These are phyloP conservation scores for Penicillium cataractarum DNA, from an alignment of 495 filamentous ascomycete genomes.

Conservation along the genomic window DNA sequence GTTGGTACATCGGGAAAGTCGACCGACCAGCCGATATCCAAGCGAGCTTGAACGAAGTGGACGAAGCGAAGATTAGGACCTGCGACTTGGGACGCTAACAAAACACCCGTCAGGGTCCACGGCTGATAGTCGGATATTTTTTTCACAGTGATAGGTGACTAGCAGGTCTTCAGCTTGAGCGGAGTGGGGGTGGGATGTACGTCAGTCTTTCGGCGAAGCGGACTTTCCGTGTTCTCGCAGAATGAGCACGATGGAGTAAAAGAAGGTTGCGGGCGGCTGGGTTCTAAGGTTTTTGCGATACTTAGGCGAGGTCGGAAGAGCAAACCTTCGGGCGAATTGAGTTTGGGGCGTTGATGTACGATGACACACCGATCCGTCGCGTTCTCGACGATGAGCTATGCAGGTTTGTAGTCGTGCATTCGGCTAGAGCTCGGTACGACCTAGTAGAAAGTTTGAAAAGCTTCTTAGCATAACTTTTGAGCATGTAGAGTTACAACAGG, in stretches of 20 bases:
- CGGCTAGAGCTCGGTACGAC: constrained; percentile 11
- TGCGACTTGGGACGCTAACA: constrained; percentile 20
- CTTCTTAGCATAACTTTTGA: constrained; percentile 4
- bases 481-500: constrained; percentile 13
- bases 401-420: constrained; percentile 6
- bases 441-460: constrained; percentile 5
- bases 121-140: constrained; percentile 20
- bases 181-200: constrained; percentile 15
- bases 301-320: constrained; percentile 12
- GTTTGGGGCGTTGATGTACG: constrained; percentile 14
- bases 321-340: constrained; percentile 16
- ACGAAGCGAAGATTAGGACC: constrained; percentile 23
- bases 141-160: neutral
- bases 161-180: neutral
- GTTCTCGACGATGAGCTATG: neutral
- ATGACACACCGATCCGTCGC: constrained; percentile 13
- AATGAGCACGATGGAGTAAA: neutral
- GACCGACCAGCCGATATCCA: constrained; percentile 4
- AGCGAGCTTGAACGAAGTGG: constrained; percentile 8
- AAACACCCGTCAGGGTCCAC: constrained; percentile 28
- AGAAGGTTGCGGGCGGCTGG: constrained; percentile 11
- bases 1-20: constrained; percentile 11
- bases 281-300: neutral
- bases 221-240: constrained; percentile 16
- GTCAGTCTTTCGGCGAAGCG: constrained; percentile 20